phyloP scores from a whole-genome alignment of 2,329 filamentous ascomycete genomes.

The Dryadomyces quercivorus region DNA sequence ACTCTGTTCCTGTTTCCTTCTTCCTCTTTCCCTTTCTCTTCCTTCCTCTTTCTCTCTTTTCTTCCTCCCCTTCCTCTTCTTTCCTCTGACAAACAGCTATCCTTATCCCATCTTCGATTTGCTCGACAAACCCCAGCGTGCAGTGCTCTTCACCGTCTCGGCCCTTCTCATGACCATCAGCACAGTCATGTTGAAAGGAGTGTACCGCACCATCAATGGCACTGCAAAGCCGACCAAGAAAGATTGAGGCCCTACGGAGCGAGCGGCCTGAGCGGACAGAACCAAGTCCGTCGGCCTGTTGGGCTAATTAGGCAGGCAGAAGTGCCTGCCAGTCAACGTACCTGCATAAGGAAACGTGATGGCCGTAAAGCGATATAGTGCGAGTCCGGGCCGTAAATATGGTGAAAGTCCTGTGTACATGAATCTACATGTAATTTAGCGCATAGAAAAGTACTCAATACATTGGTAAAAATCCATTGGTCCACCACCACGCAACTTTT shows the following conservation, averaged over 20 bases:
- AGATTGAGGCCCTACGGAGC: neutral
- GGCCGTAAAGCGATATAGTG: neutral
- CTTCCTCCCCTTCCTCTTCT: constrained; percentile 12
- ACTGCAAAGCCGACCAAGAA: constrained; percentile 13
- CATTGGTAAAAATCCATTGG: neutral
- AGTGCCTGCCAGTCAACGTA: neutral
- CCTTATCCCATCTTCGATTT: constrained; percentile 76
- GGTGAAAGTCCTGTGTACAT: too few relatives aligned
- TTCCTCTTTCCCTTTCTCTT: constrained; percentile 12
- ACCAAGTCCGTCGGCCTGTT: too few relatives aligned
- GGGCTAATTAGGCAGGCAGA: neutral
- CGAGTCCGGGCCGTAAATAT: too few relatives aligned
- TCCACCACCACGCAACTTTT: neutral
- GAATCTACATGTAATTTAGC: neutral
- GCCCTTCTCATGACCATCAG: constrained; percentile 61
- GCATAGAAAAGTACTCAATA: too few relatives aligned
- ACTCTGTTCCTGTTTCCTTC: neutral
- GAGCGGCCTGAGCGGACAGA: too few relatives aligned
- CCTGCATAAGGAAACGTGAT: neutral
- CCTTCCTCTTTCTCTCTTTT: neutral
- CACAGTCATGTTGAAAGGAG: constrained; percentile 55
- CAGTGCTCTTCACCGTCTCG: constrained; percentile 55
- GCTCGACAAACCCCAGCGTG: constrained; percentile 52
- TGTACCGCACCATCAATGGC: constrained; percentile 58
- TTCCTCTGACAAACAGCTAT: constrained; percentile 41